Conservation (phyloP, 179 eudicot genomes). For the Beta macrorhiza region DNA sequence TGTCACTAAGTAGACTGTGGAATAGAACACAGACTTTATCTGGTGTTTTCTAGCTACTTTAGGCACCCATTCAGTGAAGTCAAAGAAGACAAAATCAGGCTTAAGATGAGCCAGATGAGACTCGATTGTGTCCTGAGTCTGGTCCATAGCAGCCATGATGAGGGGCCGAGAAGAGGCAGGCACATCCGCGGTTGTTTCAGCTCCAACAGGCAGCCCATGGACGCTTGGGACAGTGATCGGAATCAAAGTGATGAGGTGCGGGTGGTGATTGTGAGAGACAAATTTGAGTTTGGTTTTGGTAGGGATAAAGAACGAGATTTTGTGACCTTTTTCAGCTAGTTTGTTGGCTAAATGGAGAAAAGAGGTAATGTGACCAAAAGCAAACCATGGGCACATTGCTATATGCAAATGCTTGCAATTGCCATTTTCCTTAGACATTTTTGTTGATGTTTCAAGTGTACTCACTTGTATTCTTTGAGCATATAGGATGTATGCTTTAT, state of each 20-base stretch:
- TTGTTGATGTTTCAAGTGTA: not conserved
- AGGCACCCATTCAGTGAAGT: slow-evolving; percentile 16
- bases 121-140: slow-evolving; percentile 15
- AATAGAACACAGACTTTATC: slow-evolving; percentile 20
- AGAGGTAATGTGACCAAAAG: slow-evolving; percentile 40
- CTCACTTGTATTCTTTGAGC: not conserved
- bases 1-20: slow-evolving; percentile 5
- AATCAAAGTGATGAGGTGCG: slow-evolving; percentile 36
- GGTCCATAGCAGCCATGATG: slow-evolving; percentile 21
- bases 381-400: slow-evolving; percentile 52
- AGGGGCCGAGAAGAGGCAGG: slow-evolving; percentile 20
- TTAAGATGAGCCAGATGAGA: slow-evolving; percentile 13
- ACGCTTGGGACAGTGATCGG: slow-evolving; percentile 34
- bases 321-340: slow-evolving; percentile 38
- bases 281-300: slow-evolving; percentile 28
- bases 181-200: slow-evolving; percentile 39
- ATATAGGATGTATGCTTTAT: slow-evolving; percentile 3
- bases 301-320: slow-evolving; percentile 33
- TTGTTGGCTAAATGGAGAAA: slow-evolving; percentile 41
- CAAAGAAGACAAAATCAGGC: slow-evolving; percentile 22
- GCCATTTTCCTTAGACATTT: slow-evolving; percentile 20
- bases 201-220: slow-evolving; percentile 31
- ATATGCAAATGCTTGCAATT: slow-evolving; percentile 26
- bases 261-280: slow-evolving; percentile 34
- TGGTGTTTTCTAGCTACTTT: slow-evolving; percentile 16